phyloP scores from a whole-genome alignment of 352 stramenopile genomes.

The Peronospora belbahrii region DNA sequence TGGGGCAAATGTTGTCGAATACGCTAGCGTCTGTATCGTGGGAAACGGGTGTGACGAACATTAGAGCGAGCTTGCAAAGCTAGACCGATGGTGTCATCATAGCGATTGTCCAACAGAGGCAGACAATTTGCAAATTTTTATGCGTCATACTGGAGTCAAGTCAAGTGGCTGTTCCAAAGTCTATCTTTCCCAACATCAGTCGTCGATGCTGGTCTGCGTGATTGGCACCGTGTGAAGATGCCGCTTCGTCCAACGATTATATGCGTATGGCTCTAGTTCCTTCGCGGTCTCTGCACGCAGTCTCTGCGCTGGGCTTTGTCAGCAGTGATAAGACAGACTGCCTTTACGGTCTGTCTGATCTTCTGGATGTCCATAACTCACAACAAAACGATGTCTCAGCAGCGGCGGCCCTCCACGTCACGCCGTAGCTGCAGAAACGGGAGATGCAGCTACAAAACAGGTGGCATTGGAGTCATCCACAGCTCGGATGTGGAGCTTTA shows the following conservation, averaged over 20 bases:
- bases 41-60: neutral
- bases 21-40: neutral
- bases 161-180: neutral
- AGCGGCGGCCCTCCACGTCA: neutral
- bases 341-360: neutral
- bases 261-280: neutral
- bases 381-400: neutral
- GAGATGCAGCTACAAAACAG: slow-evolving; percentile 7
- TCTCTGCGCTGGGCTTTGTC: neutral
- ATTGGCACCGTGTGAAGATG: too few species aligned
- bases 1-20: too few species aligned
- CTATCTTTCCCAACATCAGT: too few species aligned
- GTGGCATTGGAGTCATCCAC: slow-evolving; percentile 7
- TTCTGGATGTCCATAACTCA: neutral
- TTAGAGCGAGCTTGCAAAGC: neutral
- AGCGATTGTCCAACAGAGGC: neutral
- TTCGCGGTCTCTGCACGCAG: neutral
- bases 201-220: too few species aligned
- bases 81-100: neutral
- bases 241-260: neutral
- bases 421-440: slow-evolving; percentile 7
- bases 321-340: too few species aligned
- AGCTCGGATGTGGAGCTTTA: too few species aligned
- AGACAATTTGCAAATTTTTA: neutral
- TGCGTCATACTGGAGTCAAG: neutral